Evolutionary conservation across 2,329 filamentous ascomycete genomes (phyloP).

Genomic region (Claviceps sp.): DNA sequence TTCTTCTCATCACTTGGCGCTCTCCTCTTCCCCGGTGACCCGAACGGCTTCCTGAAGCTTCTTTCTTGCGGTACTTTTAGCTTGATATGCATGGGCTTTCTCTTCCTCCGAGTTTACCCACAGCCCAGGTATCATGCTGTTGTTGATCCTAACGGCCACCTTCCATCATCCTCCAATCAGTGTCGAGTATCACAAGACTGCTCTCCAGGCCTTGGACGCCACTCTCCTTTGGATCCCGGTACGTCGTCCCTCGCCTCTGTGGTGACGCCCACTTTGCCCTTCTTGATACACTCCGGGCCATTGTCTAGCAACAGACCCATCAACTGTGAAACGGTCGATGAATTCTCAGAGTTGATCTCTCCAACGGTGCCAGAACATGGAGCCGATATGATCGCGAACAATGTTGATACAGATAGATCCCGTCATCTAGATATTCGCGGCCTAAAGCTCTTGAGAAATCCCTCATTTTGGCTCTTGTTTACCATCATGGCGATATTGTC

Average conservation of each 20-base stretch:
- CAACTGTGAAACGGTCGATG: constrained; percentile 33
- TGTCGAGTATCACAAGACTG: neutral
- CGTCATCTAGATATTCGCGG: constrained; percentile 86
- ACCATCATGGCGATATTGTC: constrained; percentile 78
- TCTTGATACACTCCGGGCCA: neutral
- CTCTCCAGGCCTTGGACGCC: constrained; percentile 11
- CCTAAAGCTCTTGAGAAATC: constrained; percentile 52
- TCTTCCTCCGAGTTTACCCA: constrained; percentile 67
- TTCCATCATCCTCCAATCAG: constrained; percentile 1
- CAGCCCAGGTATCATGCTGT: constrained; percentile 42
- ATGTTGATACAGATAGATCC: constrained; percentile 59
- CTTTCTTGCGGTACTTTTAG: constrained; percentile 67
- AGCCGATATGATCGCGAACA: constrained; percentile 40
- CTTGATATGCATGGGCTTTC: constrained; percentile 64
- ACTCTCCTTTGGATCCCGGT: constrained; percentile 47
- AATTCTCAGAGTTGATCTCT: constrained; percentile 72
- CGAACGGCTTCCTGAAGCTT: constrained; percentile 66
- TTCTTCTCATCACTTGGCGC: constrained; percentile 79
- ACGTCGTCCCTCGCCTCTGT: constrained; percentile 29
- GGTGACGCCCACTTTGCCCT: neutral
- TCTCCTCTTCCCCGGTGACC: constrained; percentile 69
- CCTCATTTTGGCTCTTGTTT: constrained; percentile 89
- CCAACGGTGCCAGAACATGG: constrained; percentile 40
- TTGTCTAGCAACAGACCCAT: neutral
- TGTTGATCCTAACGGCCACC: constrained; percentile 18